Percentiles rank a stretch among this genome's conserved stretches.
Evolutionary conservation across 139 green algal species (phyloP).

Genomic region (Haematococcus sp.): DNA sequence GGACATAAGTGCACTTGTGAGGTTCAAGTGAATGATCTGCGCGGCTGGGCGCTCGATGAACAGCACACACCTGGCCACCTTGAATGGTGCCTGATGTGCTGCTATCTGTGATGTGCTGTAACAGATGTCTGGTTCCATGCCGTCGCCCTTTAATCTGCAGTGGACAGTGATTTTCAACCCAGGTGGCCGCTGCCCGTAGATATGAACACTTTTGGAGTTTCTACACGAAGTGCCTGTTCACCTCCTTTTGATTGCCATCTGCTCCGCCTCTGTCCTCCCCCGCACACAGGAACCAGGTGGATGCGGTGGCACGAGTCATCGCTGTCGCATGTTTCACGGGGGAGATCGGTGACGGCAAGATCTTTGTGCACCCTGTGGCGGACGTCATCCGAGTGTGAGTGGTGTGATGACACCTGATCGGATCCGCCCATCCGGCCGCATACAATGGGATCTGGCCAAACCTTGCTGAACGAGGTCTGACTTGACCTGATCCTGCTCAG

Average conservation of each 20-base stretch:
- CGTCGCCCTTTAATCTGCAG: no score
- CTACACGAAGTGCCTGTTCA: no score
- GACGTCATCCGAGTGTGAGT: constrained; percentile 79
- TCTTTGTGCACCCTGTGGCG: constrained; percentile 82
- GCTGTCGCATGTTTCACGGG: constrained; percentile 68
- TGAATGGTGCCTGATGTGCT: not conserved
- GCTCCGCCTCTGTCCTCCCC: no score
- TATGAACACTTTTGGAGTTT: no score
- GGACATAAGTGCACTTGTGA: no score
- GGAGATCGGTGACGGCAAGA: constrained; percentile 89
- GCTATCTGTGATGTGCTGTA: not conserved
- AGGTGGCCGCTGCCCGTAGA: no score
- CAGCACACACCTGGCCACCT: no score
- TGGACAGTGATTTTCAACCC: no score
- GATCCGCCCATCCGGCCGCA: not conserved
- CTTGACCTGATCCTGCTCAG: not conserved
- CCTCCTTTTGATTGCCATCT: no score
- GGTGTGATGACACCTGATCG: not conserved
- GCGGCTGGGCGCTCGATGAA: no score
- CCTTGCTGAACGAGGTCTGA: not conserved
- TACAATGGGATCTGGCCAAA: not conserved
- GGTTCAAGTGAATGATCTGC: no score
- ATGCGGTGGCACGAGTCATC: constrained; percentile 66
- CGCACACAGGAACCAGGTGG: constrained; percentile 70
- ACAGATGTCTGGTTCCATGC: no score